These are phyloP conservation scores for Phyllosticta ampelicida DNA, from an alignment of 2,329 filamentous ascomycete genomes.

Conservation along the genomic window DNA sequence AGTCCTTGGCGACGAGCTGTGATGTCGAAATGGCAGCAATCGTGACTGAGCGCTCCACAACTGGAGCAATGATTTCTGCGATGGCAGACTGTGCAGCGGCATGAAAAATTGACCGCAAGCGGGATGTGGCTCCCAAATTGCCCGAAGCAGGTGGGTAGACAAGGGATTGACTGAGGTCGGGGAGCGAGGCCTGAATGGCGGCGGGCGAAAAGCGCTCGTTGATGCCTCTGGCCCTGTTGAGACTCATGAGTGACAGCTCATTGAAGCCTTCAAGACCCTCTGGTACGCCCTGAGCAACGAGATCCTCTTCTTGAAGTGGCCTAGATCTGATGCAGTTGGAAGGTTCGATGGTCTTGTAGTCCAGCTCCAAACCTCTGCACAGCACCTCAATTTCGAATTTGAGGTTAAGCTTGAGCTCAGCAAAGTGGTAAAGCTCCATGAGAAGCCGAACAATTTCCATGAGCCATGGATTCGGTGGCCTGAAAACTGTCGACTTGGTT, in stretches of 20 bases:
- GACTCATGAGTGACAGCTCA: conserved; percentile 49
- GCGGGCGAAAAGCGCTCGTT: conserved; percentile 66
- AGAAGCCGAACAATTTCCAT: conserved; percentile 91
- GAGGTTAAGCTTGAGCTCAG: conserved; percentile 87
- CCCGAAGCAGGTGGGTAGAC: conserved; percentile 59
- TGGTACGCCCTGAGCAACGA: conserved; percentile 41
- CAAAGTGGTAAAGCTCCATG: conserved; percentile 86
- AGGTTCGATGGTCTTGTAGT: conserved; percentile 83
- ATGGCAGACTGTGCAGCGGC: conserved; percentile 81
- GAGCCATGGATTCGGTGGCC: conserved; percentile 90
- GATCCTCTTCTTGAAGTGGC: conserved; percentile 50
- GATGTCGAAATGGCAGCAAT: conserved; percentile 95
- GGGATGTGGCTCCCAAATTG: conserved; percentile 59
- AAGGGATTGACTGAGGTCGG: conserved; percentile 70
- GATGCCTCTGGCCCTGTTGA: conserved; percentile 54
- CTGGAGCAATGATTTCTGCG: conserved; percentile 91
- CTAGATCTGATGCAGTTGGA: conserved; percentile 77
- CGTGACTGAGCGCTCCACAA: conserved; percentile 93
- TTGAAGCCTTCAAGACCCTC: conserved; percentile 75
- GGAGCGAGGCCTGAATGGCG: conserved; percentile 67
- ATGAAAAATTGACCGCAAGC: conserved; percentile 64
- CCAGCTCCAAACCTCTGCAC: conserved; percentile 83
- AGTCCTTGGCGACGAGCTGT: conserved; percentile 93
- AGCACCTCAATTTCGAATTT: conserved; percentile 99
- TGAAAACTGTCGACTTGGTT: conserved; percentile 75